Base-by-base conservation (phyloP, 176 grass and related monocot species). In the Avena eriantha region DNA sequence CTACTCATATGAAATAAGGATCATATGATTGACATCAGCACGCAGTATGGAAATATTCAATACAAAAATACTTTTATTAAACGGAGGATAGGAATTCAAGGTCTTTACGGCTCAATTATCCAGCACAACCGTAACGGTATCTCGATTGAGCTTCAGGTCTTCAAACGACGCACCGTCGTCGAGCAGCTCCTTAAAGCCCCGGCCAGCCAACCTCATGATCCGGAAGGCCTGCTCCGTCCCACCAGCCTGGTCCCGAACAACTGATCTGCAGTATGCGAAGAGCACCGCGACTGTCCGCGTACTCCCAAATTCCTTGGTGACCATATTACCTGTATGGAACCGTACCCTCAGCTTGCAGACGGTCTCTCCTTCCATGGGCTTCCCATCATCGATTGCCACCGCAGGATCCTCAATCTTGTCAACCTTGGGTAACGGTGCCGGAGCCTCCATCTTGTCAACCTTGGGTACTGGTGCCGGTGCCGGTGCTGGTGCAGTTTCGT, bases 271-370 rank as follows among this genome's bases (percentile, higher is more conserved):
- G 84, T 65, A 86, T 3, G 63, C 45, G 46, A 83, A 86, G 63
- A 90, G 88, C 73, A 3, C 36, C 1, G 64, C 65, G 2, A 79
- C 45, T 1, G 5, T 79, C 31, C 73, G 73, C 18, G 31, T 78
- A 36, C 73, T 46, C 54, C 84, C 83, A 36, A 90, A 90, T 55
- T 90, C 83, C 26, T 78, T 90, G 7, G 43, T 55, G 1, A 78
- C 83, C 41, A 56, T 26, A 3, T 12, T 45, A 10, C 88, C 88
- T 39, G 43, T 23, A 4, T 79, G 84, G 84, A 90, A 64, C 4
- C 88, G 83, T 2, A 90, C 16, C 73, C 84, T 82, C 63, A 83
- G n/a, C 84, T 64, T 90, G 84, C n/a, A 90, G 24, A 90, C 77
- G 45, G 29, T 31, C 71, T 86, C 88, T 15, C 45, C 89, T 24